A percentile compares a stretch with the other conserved stretches of the same genome.
phyloP scores from a whole-genome alignment of 345 rosid species.

The Mercurialis annua region DNA sequence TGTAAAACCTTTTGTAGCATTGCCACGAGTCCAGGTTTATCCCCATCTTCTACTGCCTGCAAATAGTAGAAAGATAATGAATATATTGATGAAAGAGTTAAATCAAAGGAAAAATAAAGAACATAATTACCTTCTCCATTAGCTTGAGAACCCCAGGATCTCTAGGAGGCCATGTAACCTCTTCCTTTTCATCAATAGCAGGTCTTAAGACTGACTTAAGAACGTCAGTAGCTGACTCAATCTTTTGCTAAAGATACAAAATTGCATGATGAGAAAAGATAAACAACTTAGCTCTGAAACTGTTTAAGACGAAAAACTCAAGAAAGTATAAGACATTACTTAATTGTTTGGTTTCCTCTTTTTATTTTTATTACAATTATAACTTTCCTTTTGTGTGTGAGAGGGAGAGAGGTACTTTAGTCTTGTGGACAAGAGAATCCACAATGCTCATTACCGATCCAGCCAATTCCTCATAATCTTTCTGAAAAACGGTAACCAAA shows the following conservation, averaged over 20 bases:
- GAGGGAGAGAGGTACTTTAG: constrained; percentile 44
- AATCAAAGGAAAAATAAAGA: not conserved
- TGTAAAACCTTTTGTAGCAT: constrained; percentile 93
- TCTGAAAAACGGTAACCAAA: constrained; percentile 45
- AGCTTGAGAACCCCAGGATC: constrained; percentile 60
- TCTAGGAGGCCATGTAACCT: constrained; percentile 79
- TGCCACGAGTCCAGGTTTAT: constrained; percentile 87
- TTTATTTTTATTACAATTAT: too few relatives aligned
- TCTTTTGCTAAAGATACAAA: constrained; percentile 59
- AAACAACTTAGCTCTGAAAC: not conserved
- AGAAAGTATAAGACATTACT: not conserved
- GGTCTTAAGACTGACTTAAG: constrained; percentile 72
- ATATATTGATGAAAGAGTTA: not conserved
- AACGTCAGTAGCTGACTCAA: constrained; percentile 80
- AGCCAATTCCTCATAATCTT: constrained; percentile 90
- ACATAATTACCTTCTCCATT: constrained; percentile 60
- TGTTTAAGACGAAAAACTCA: not conserved
- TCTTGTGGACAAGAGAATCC: constrained; percentile 74
- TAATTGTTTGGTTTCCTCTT: not conserved
- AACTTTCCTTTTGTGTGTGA: too few relatives aligned
- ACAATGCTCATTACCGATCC: constrained; percentile 73
- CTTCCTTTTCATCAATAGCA: constrained; percentile 60
- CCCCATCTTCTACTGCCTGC: constrained; percentile 85
- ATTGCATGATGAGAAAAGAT: not conserved
- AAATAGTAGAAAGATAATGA: constrained; percentile 15